These are phyloP conservation scores for Galerina sulciceps DNA, from an alignment of 768 basidiomycete species.

Conservation along the genomic window DNA sequence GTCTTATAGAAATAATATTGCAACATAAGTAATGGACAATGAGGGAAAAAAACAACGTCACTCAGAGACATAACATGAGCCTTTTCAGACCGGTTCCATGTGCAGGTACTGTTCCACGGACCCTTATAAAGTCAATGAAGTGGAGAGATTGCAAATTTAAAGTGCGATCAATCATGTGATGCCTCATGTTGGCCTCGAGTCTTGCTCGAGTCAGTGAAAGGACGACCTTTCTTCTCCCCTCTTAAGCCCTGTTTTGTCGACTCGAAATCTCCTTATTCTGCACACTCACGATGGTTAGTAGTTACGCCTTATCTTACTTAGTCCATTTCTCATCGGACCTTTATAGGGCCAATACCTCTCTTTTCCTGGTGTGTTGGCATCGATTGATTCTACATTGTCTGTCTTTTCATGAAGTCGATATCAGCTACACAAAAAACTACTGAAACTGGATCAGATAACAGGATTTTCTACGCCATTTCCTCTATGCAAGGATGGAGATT, in stretches of 20 bases:
- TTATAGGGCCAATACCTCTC: constrained; percentile 86
- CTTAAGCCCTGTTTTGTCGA: constrained; percentile 6
- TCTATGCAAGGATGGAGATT: constrained; percentile 99
- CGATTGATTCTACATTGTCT: neutral
- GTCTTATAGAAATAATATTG: no score
- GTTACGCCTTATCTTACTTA: constrained; percentile 21
- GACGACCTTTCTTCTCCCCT: constrained; percentile 31
- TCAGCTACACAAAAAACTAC: constrained; percentile 85
- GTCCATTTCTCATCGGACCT: constrained; percentile 20
- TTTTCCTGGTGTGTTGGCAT: constrained; percentile 60
- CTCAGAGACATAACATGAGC: no score
- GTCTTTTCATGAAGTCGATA: constrained; percentile 14
- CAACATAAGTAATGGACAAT: no score
- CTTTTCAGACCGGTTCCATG: no score
- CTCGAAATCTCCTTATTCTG: neutral
- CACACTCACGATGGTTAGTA: constrained; percentile 36
- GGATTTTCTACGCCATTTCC: constrained; percentile 76
- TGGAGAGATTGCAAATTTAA: no score
- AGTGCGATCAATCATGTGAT: no score
- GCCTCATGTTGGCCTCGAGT: no score
- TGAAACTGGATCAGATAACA: constrained; percentile 69
- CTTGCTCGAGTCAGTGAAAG: no score
- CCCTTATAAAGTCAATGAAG: no score
- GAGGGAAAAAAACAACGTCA: no score
- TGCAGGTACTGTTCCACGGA: no score